A percentile compares a stretch with the other conserved stretches of the same genome.
Conservation (phyloP, 345 rosid genomes). For the Syzygium aromaticum region DNA sequence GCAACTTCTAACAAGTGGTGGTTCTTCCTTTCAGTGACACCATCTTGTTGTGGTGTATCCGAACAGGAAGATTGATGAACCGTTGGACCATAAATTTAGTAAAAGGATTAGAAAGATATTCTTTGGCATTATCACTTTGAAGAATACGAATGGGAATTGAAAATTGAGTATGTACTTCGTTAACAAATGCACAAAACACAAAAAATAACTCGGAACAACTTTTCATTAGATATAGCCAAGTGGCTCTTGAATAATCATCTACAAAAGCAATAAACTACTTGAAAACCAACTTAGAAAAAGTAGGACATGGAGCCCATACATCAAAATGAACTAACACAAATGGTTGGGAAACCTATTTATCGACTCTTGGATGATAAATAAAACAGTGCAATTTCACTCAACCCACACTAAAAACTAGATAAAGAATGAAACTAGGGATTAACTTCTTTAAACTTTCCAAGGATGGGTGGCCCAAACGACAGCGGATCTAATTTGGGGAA, state of each 20-base stretch:
- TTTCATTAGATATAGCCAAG: not conserved
- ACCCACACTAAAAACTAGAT: not conserved
- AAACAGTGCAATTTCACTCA: too few species aligned
- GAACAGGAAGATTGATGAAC: not conserved
- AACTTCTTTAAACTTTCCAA: not conserved
- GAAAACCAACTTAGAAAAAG: not conserved
- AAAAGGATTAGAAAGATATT: not conserved
- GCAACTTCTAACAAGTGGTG: not conserved
- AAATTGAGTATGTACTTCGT: not conserved
- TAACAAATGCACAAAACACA: not conserved
- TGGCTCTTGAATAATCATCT: not conserved
- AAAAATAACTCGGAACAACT: too few species aligned
- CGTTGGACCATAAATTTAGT: not conserved
- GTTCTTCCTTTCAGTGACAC: not conserved
- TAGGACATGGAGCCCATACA: not conserved
- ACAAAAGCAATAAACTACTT: too few species aligned
- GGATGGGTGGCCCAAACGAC: not conserved
- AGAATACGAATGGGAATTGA: not conserved
- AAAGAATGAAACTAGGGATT: not conserved
- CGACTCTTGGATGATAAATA: too few species aligned
- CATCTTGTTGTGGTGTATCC: too few species aligned
- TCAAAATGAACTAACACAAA: not conserved
- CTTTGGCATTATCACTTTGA: not conserved
- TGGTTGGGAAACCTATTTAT: not conserved
- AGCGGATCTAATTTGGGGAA: not conserved